Evolutionary conservation across 1,284 basidiomycete species (phyloP).

Genomic region (Ceratobasidium sp.): DNA sequence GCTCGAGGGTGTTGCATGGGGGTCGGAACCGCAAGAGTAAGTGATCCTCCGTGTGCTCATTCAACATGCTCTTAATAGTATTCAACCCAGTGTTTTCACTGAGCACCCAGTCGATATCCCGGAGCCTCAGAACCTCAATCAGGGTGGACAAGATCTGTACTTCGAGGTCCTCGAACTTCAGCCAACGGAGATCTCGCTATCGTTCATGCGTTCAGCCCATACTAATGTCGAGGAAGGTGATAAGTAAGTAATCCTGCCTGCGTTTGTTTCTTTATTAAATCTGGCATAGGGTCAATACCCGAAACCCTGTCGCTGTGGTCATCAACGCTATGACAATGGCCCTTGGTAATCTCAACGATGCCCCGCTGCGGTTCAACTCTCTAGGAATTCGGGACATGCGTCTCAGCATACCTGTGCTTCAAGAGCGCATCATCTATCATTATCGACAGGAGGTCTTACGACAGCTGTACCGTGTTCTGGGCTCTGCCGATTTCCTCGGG

Average conservation of each 20-base stretch:
- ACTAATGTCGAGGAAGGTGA: conserved; percentile 85
- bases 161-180: conserved; percentile 98
- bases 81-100: conserved; percentile 75
- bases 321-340: conserved; percentile 98
- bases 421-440: conserved; percentile 89
- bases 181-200: conserved; percentile 91
- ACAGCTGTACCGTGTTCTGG: conserved; percentile 96
- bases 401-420: conserved; percentile 85
- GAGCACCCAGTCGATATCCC: conserved; percentile 81
- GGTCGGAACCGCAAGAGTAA: conserved; percentile 80
- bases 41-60: neutral
- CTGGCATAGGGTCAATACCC: conserved; percentile 74
- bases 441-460: conserved; percentile 95
- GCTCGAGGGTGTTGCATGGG: conserved; percentile 92
- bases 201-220: conserved; percentile 97
- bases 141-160: conserved; percentile 84
- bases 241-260: conserved; percentile 70
- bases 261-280: conserved; percentile 39
- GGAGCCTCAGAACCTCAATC: conserved; percentile 77
- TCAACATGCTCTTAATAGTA: neutral
- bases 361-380: conserved; percentile 95
- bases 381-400: conserved; percentile 96
- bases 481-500: conserved; percentile 91
- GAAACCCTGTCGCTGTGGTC: conserved; percentile 94
- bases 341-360: conserved; percentile 96